Base-by-base conservation (phyloP, 2,329 filamentous ascomycete species). In the Escovopsis weberi region DNA sequence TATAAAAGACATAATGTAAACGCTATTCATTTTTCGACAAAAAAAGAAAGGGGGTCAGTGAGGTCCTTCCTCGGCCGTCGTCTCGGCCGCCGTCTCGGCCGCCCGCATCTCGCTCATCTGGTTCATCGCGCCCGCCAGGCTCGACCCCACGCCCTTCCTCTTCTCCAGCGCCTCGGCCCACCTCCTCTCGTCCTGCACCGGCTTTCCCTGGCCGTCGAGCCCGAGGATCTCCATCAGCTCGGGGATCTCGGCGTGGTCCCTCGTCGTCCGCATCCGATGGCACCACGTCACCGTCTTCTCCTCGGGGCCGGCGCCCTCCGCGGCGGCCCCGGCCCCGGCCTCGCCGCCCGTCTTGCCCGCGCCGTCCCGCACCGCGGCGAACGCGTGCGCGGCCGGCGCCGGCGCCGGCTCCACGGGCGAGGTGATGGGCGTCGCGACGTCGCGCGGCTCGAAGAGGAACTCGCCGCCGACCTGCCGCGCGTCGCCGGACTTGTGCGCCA, bases 251-350 rank as follows among this genome's bases (percentile, higher is more conserved):
- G 74, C 73, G 55, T 93, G 85, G 50, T 88, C 85, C 39, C 85
- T 66, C 11, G 84, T 89, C 44, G 75, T 83, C 55, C 69, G 69
- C 85, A 93, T 93, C 26, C 84, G 70, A 61, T 89, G 83, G 52
- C 81, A 87, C 85, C 85, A 93, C 1, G 75, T 78, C 26, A 85
- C 72, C 43, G 64, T 65, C 61, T 82, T 82, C 53, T 74, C 66
- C 53, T 74, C 66, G 2, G 58, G 53, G 8, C 50, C 41, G 56
- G 55, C 23, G 54, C 58, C 8, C 51, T 55, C 28, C 28, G 4
- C 3, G 28, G 7, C 28, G 4, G 11, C 8, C 11, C 28, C 28
- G 4, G 8, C 11, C 11, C 28, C 28, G 4, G 8, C 11, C 3
- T 32, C 28, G 4, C 28, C 28, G n/a, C 41, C 47, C 6, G 52